Evolutionary conservation across 305 asterid species (phyloP).

Genomic region (Coffea humblotiana): DNA sequence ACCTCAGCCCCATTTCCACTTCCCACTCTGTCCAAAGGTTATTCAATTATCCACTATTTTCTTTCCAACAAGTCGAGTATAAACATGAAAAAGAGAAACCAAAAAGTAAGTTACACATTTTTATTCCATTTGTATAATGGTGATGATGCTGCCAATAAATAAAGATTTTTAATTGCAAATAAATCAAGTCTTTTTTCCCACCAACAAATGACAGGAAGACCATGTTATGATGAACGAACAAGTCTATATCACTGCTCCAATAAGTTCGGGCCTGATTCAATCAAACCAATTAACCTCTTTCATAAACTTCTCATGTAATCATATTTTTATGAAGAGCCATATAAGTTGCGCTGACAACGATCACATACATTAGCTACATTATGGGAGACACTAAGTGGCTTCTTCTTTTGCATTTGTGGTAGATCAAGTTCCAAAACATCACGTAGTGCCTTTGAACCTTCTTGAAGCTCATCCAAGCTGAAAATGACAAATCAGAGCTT

Average conservation of each 20-base stretch:
- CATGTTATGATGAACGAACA: not conserved
- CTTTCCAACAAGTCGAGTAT: no score
- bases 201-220: not conserved
- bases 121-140: not conserved
- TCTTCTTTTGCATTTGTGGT: constrained; percentile 61
- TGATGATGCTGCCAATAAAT: not conserved
- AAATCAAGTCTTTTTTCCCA: not conserved
- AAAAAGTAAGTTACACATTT: no score
- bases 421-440: constrained; percentile 75
- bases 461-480: constrained; percentile 75
- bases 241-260: not conserved
- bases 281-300: not conserved
- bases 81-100: no score
- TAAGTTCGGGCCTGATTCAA: not conserved
- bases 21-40: no score
- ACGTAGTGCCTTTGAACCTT: constrained; percentile 68
- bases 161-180: not conserved
- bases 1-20: no score
- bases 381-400: constrained; percentile 37
- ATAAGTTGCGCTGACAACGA: constrained; percentile 68
- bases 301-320: not conserved
- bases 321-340: constrained; percentile 36
- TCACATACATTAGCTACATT: constrained; percentile 50
- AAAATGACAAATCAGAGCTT: constrained; percentile 12
- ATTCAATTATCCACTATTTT: no score